Base-by-base conservation (phyloP, 495 filamentous ascomycete species). In the Tirmania nivea region DNA sequence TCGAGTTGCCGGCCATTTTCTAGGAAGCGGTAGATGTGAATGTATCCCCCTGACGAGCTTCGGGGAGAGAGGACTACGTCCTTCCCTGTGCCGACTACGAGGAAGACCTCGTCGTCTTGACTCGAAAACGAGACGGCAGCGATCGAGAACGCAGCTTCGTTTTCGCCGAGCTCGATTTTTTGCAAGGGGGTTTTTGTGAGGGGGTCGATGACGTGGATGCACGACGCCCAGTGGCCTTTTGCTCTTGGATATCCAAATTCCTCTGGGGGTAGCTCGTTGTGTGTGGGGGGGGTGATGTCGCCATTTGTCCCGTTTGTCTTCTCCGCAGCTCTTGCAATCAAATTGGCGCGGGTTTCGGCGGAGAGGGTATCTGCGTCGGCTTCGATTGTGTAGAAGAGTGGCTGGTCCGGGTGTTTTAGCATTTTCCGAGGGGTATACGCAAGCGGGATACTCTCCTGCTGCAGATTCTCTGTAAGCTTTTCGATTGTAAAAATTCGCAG, bases 71-170 rank as follows among this genome's bases (percentile, higher is more conserved):
- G 73, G 16, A 77, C 70, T 74, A 93, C 80, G 58, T 96, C 83
- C 66, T 94, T 93, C 3, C 81, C 88, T 1, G 89, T 94, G 49
- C 92, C 92, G 21, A 99, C 84, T 4, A 93, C 76, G 10, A 99
- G 71, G 69, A 95, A 99, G 8, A 75, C 77, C 62, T 95, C 88
- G 58, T 86, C 79, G 53, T 90, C 83, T 62, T 93, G 84, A 53
- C 81, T 86, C 2, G 83, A 75, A 60, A 99, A 96, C 0, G 84
- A 71, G 6, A 92, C 84, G 17, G 80, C 75, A 14, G 81, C 83
- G 56, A 88, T 75, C 59, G 85, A 93, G 54, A 93, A 80, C 9
- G 89, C 89, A 0, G 86, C 84, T 66, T 96, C 87, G 59, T 99
- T 96, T 7, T 88, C 80, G 19, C 80, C 79, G 0, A 99, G 68